phyloP scores from a whole-genome alignment of 805 yeast genomes.

The Yarrowia sp. region DNA sequence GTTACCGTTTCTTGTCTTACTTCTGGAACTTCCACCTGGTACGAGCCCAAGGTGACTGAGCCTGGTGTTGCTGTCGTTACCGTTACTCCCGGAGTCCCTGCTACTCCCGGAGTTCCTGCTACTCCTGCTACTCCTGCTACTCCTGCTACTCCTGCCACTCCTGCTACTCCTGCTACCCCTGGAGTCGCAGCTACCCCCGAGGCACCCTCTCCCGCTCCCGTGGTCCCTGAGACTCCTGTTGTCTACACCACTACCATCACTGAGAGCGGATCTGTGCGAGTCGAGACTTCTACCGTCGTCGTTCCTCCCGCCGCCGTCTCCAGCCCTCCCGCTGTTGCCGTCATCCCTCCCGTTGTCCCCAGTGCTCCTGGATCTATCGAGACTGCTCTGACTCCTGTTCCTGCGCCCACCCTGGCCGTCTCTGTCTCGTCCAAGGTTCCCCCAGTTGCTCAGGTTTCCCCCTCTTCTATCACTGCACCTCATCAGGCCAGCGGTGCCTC shows the following conservation, averaged over 20 bases:
- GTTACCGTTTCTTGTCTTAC: not conserved
- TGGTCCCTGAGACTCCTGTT: not conserved
- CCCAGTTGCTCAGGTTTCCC: not conserved
- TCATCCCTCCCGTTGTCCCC: not conserved
- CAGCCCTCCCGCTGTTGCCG: not conserved
- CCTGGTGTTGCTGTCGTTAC: not conserved
- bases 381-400: not conserved
- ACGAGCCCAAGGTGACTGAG: conserved; percentile 19
- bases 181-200: not conserved
- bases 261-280: not conserved
- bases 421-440: not conserved
- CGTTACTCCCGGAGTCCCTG: not conserved
- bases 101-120: not conserved
- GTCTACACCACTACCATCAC: not conserved
- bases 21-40: conserved; percentile 10
- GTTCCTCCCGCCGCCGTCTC: not conserved
- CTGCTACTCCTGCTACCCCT: not conserved
- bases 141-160: not conserved
- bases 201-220: not conserved
- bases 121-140: not conserved
- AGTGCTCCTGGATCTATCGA: too few species aligned
- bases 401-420: not conserved
- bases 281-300: not conserved
- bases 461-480: not conserved
- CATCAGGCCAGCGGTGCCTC: not conserved